Percentiles rank a stretch among this genome's conserved stretches.
phyloP scores from a whole-genome alignment of 768 basidiomycete species.

The Collybiopsis luxurians region DNA sequence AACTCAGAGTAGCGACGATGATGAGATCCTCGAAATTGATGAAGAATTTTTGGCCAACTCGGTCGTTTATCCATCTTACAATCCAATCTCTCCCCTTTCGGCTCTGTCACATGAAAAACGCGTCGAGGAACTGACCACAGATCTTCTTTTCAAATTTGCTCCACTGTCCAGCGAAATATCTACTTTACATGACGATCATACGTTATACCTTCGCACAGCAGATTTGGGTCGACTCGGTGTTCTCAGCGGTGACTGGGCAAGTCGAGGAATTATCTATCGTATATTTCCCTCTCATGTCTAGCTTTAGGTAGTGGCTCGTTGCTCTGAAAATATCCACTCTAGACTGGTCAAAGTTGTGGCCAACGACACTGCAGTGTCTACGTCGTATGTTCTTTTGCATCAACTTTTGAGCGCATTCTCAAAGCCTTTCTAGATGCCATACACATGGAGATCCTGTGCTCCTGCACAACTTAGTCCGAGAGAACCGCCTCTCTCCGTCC shows the following conservation, averaged over 20 bases:
- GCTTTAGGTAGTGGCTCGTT: constrained; percentile 48
- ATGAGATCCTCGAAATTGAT: constrained; percentile 66
- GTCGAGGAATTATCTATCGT: constrained; percentile 12
- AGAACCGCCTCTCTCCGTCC: constrained; percentile 15
- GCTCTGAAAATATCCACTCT: constrained; percentile 28
- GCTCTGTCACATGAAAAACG: constrained; percentile 6
- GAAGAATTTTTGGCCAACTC: constrained; percentile 67
- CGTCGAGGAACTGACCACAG: constrained; percentile 6
- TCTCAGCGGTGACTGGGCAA: constrained; percentile 78
- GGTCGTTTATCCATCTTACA: constrained; percentile 27
- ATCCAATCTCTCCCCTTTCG: constrained; percentile 15
- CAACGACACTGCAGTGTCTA: constrained; percentile 39
- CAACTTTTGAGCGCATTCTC: background rate
- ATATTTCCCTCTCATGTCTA: constrained; percentile 10
- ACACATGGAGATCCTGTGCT: constrained; percentile 48
- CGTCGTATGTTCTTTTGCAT: constrained; percentile 27
- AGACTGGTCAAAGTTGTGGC: constrained; percentile 61
- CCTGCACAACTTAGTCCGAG: constrained; percentile 47
- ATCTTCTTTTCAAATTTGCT: constrained; percentile 11
- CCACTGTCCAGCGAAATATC: constrained; percentile 26
- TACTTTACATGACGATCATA: constrained; percentile 42
- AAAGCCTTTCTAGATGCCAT: constrained; percentile 29
- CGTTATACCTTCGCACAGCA: constrained; percentile 60
- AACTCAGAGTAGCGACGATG: constrained; percentile 24
- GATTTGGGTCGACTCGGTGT: constrained; percentile 66